phyloP scores from a whole-genome alignment of 352 stramenopile species.

The Pythium periplocum region DNA sequence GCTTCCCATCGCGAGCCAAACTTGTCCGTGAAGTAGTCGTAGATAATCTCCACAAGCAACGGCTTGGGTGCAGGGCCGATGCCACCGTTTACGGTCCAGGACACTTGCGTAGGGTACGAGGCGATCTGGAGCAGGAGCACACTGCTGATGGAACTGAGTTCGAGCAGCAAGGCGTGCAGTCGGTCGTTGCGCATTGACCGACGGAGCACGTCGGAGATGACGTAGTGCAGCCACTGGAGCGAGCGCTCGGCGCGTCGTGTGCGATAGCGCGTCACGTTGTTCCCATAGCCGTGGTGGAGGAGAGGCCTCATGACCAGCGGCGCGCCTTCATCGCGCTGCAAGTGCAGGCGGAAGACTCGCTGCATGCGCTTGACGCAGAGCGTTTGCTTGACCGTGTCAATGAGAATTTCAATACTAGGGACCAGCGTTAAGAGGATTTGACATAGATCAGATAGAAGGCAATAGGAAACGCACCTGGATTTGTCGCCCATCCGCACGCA shows the following conservation, averaged over 20 bases:
- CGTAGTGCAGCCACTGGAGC: slow-evolving; percentile 46
- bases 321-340: slow-evolving; percentile 55
- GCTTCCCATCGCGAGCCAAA: slow-evolving; percentile 69
- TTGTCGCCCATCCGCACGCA: slow-evolving; percentile 65
- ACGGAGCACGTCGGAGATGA: slow-evolving; percentile 58
- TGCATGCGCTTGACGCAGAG: slow-evolving; percentile 68
- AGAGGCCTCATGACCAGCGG: slow-evolving; percentile 71
- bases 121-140: slow-evolving; percentile 7
- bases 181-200: slow-evolving; percentile 29
- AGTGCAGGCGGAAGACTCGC: slow-evolving; percentile 53
- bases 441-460: background rate
- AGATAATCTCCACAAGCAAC: slow-evolving; percentile 68
- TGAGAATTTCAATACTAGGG: slow-evolving; percentile 39
- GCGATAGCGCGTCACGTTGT: slow-evolving; percentile 17
- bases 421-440: no score
- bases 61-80: slow-evolving; percentile 49
- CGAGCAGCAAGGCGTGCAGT: slow-evolving; percentile 23
- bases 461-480: slow-evolving; percentile 27
- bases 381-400: slow-evolving; percentile 70
- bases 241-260: slow-evolving; percentile 35
- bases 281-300: slow-evolving; percentile 62
- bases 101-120: background rate
- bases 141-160: slow-evolving; percentile 47
- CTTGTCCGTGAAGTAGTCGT: slow-evolving; percentile 66
- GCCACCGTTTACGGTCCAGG: slow-evolving; percentile 36